Base-by-base conservation (phyloP, 306 rosid species). In the Morella rubra region DNA sequence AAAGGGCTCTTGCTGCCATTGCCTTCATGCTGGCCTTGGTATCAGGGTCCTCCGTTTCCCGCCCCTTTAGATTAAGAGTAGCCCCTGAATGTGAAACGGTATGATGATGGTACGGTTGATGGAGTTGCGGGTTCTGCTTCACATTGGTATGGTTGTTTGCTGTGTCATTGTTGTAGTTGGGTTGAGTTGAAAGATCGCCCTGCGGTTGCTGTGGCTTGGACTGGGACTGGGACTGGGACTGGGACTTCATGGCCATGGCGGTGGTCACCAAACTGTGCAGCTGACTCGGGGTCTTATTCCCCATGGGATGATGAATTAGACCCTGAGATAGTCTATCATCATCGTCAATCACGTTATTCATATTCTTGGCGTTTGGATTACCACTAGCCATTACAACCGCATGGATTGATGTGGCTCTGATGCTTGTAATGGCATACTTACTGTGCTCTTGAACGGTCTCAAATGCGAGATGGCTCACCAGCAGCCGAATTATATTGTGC, bases 391-490 rank as follows among this genome's bases (percentile, higher is more conserved):
- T 79, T 46, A 90, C 89, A 76, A 92, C 14, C 19, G 96, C 98
- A 80, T 92, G 98, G 32, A 95, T 87, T 0, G 98, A 88, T 1
- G 90, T 85, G 12, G 96, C 85, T 80, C 87, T 92, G 73, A 60
- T 80, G 80, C 81, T 80, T 18, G 86, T 77, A 76, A 95, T 84
- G 1, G 84, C 84, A 46, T 95, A 95, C 87, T 90, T 95, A 42
- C 96, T 92, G 59, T 95, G 98, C 74, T 95, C 98, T 19, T 92
- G 90, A 41, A 92, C 89, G 0, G 97, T 92, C 56, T 92, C 98
- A 24, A 95, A 95, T 0, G 97, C 98, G 20, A 95, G 96, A 69
- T 95, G 98, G 58, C 93, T 74, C 11, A 95, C 97, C 6, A 95
- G 97, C 49, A 93, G 71, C 3, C 96, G 81, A 7, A 89, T 87